A percentile compares a stretch with the other conserved stretches of the same genome.
Evolutionary conservation across 192 early-diverging fungal genomes (phyloP).

Genomic region (Gaertneriomyces sp.): DNA sequence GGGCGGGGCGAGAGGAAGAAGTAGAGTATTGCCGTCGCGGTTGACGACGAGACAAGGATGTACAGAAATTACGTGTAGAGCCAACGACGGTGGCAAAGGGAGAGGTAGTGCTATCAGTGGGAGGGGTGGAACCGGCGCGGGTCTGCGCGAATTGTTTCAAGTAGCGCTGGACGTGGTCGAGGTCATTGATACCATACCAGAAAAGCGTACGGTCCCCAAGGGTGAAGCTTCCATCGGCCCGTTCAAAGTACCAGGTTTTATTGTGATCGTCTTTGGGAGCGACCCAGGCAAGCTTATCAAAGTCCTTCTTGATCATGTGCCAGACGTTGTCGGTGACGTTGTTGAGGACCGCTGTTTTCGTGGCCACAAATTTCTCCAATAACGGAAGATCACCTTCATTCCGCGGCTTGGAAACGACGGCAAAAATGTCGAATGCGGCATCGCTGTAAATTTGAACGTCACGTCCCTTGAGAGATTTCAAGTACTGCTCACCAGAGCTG

Average conservation of each 20-base stretch:
- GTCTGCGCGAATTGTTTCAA: slow-evolving; percentile 45
- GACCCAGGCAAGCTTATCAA: slow-evolving; percentile 78
- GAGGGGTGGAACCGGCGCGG: slow-evolving; percentile 12
- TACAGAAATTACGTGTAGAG: neutral
- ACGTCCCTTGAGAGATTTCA: slow-evolving; percentile 63
- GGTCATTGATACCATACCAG: slow-evolving; percentile 88
- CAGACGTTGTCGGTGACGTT: slow-evolving; percentile 97
- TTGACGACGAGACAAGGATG: neutral
- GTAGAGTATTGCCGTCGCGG: slow-evolving; percentile 13
- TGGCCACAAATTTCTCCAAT: slow-evolving; percentile 87
- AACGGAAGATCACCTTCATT: slow-evolving; percentile 51
- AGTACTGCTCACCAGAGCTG: slow-evolving; percentile 68
- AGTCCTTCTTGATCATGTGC: slow-evolving; percentile 82
- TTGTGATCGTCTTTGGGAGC: slow-evolving; percentile 71
- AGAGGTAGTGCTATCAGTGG: slow-evolving; percentile 24
- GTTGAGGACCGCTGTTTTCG: slow-evolving; percentile 82
- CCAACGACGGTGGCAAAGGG: slow-evolving; percentile 8
- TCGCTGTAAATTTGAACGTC: slow-evolving; percentile 82
- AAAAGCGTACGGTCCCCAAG: slow-evolving; percentile 77
- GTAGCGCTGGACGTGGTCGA: slow-evolving; percentile 69
- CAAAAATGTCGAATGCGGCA: slow-evolving; percentile 89
- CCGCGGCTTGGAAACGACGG: slow-evolving; percentile 65
- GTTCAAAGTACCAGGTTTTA: slow-evolving; percentile 95
- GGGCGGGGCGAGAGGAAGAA: neutral
- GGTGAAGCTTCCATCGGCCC: slow-evolving; percentile 83